These are phyloP conservation scores for Botryotinia globosa DNA, from an alignment of 2,329 filamentous ascomycete genomes.

Conservation along the genomic window DNA sequence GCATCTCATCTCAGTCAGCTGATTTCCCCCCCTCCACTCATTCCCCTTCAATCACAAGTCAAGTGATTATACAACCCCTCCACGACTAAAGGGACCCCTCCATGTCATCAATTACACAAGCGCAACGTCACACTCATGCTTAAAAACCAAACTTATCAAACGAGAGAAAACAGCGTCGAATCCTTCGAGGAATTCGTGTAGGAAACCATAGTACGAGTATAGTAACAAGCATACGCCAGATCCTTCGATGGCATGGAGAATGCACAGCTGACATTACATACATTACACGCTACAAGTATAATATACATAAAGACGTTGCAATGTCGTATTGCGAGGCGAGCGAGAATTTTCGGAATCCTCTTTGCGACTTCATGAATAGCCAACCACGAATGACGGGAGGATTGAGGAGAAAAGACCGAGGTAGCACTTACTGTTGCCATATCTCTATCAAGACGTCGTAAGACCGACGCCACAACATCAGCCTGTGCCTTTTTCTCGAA, in stretches of 20 bases:
- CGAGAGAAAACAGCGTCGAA: background rate
- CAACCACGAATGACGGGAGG: background rate
- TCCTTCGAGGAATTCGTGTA: background rate
- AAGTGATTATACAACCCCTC: background rate
- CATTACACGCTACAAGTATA: background rate
- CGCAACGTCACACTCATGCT: background rate
- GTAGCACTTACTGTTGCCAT: conserved; percentile 27
- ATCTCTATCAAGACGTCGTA: conserved; percentile 23
- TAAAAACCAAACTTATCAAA: background rate
- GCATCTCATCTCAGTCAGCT: conserved; percentile 6
- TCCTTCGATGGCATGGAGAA: conserved; percentile 12
- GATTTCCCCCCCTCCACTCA: background rate
- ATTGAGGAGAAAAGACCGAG: background rate
- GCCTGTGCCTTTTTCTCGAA: conserved; percentile 17
- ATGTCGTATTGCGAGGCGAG: background rate
- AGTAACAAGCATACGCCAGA: background rate
- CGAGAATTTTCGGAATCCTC: background rate
- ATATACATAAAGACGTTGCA: conserved; percentile 6
- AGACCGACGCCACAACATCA: conserved; percentile 18
- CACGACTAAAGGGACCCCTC: background rate
- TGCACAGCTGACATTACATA: conserved; percentile 12
- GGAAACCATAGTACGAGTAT: background rate
- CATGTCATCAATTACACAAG: conserved; percentile 15
- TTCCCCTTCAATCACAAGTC: background rate
- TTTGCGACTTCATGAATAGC: background rate